These are phyloP conservation scores for Kurtzmaniella quercitrusa DNA, from an alignment of 1,139 yeast species.

Conservation along the genomic window DNA sequence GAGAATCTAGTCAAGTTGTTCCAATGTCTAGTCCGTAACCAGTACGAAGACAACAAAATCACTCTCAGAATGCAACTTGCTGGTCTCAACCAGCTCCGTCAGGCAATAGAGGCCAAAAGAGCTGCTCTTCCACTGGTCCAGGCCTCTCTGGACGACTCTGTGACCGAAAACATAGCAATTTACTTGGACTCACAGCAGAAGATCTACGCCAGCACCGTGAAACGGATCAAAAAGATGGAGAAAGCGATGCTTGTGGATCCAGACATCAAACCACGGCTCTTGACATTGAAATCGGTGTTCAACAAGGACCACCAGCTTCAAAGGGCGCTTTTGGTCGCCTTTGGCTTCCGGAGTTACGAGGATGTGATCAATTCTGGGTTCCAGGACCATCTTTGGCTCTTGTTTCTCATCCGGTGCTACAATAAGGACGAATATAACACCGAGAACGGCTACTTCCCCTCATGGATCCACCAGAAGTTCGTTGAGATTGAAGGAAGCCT, in stretches of 20 bases:
- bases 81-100: conserved; percentile 53
- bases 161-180: conserved; percentile 24
- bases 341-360: conserved; percentile 55
- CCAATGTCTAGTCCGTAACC: conserved; percentile 43
- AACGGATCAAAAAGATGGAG: conserved; percentile 46
- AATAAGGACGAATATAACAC: conserved; percentile 39
- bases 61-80: conserved; percentile 54
- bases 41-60: conserved; percentile 12
- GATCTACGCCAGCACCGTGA: conserved; percentile 42
- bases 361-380: conserved; percentile 44
- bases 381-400: conserved; percentile 55
- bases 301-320: conserved; percentile 54
- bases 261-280: conserved; percentile 33
- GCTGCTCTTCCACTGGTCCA: conserved; percentile 20
- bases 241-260: conserved; percentile 42
- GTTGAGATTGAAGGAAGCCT: conserved; percentile 32
- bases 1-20: conserved; percentile 46
- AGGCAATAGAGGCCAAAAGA: conserved; percentile 47
- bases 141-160: neutral
- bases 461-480: conserved; percentile 48
- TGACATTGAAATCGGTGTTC: conserved; percentile 53
- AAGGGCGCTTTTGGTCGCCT: conserved; percentile 49
- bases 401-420: conserved; percentile 59
- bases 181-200: conserved; percentile 44
- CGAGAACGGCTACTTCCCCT: conserved; percentile 39